These are phyloP conservation scores for Magnusiomyces tetraspermus DNA, from an alignment of 1,139 yeast genomes.

Conservation along the genomic window DNA sequence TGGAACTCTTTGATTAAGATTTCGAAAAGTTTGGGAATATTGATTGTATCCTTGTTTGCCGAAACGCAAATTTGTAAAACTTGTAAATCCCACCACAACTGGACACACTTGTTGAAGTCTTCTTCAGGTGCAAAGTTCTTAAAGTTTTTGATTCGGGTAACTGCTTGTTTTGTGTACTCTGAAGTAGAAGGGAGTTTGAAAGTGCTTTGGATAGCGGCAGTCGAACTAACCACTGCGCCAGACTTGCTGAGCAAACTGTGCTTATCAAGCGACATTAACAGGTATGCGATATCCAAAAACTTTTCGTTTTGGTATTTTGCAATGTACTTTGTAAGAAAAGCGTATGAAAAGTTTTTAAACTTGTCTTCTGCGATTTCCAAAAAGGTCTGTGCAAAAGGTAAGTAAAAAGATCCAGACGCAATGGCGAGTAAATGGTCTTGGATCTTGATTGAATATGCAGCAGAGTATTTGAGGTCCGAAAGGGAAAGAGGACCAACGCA, in stretches of 20 bases:
- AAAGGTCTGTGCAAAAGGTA: conserved; percentile 35
- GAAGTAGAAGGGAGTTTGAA: not conserved
- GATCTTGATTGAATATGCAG: conserved; percentile 19
- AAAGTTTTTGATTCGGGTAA: conserved; percentile 5
- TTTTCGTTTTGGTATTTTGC: conserved; percentile 7
- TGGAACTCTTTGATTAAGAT: conserved; percentile 6
- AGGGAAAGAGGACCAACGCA: conserved; percentile 16
- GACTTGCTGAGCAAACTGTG: conserved; percentile 15
- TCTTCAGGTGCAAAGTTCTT: conserved; percentile 1
- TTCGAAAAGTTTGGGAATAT: conserved; percentile 13
- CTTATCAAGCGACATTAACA: conserved; percentile 14
- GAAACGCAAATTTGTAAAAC: conserved; percentile 13
- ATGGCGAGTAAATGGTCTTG: conserved; percentile 10
- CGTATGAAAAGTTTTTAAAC: conserved; percentile 20
- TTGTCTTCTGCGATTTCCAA: conserved; percentile 27
- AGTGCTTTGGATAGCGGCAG: not conserved
- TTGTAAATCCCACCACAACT: conserved; percentile 18
- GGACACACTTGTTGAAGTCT: not conserved
- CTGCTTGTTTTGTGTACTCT: not conserved
- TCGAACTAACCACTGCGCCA: not conserved
- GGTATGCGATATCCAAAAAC: conserved; percentile 8
- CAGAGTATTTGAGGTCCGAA: conserved; percentile 22
- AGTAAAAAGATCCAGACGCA: conserved; percentile 15
- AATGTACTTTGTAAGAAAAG: conserved; percentile 18
- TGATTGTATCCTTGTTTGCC: conserved; percentile 1